Percentiles rank a stretch among this genome's conserved stretches.
Conservation (phyloP, 441 rosid genomes). For the Pelargonium cotyledonis region DNA sequence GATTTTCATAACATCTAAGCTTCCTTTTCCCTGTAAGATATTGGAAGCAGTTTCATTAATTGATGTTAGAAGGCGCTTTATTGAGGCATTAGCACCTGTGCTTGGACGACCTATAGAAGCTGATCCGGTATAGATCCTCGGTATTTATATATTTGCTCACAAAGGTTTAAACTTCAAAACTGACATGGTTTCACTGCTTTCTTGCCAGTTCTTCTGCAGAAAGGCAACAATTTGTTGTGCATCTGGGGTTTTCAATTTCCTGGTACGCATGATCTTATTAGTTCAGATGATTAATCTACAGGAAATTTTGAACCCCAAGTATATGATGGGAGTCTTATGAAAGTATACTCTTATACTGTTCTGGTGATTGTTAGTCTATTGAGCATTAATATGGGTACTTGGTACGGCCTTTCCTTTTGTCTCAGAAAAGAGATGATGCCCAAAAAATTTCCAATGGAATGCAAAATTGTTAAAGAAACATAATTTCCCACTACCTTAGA, state of each 20-base stretch:
- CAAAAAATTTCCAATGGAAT: no score
- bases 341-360: background rate
- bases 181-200: slow-evolving; percentile 22
- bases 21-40: slow-evolving; percentile 35
- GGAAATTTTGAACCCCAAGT: background rate
- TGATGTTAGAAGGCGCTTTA: slow-evolving; percentile 57
- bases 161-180: slow-evolving; percentile 10
- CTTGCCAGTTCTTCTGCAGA: slow-evolving; percentile 66
- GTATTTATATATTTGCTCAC: slow-evolving; percentile 9
- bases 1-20: background rate
- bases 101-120: slow-evolving; percentile 91
- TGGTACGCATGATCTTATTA: slow-evolving; percentile 38
- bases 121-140: slow-evolving; percentile 57
- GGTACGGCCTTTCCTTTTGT: no score
- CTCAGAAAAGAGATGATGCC: no score
- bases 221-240: slow-evolving; percentile 63
- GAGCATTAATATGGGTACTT: no score
- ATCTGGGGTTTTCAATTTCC: slow-evolving; percentile 67
- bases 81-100: slow-evolving; percentile 59
- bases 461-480: no score
- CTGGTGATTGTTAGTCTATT: background rate
- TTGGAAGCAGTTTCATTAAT: slow-evolving; percentile 66
- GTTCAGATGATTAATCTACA: slow-evolving; percentile 4
- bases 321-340: background rate
- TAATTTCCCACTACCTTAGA: no score